phyloP scores from a whole-genome alignment of 1,284 basidiomycete species.

The Ustilago loliicola region DNA sequence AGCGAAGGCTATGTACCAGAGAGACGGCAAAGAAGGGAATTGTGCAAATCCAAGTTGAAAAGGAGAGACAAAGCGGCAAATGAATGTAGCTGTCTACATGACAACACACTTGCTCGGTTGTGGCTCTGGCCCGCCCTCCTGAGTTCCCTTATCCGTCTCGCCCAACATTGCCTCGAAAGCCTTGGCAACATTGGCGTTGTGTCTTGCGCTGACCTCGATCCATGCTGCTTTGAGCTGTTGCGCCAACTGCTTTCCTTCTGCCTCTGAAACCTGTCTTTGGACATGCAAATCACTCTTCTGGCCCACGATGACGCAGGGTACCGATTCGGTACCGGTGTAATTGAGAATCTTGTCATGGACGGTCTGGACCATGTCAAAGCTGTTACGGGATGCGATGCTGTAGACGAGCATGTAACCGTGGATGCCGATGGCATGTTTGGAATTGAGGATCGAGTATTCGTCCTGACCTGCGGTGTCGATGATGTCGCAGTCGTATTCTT shows the following conservation, averaged over 20 bases:
- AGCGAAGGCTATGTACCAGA: background rate
- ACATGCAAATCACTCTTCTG: slow-evolving; percentile 88
- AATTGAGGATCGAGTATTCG: slow-evolving; percentile 85
- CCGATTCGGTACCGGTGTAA: slow-evolving; percentile 87
- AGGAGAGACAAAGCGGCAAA: slow-evolving; percentile 3
- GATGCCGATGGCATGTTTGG: slow-evolving; percentile 85
- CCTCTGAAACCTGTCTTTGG: slow-evolving; percentile 74
- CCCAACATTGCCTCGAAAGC: slow-evolving; percentile 68
- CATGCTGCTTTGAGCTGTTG: slow-evolving; percentile 64
- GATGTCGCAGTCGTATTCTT: slow-evolving; percentile 94
- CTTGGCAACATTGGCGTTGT: slow-evolving; percentile 68
- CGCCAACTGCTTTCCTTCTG: slow-evolving; percentile 68
- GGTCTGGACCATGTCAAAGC: slow-evolving; percentile 95
- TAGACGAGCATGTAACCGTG: slow-evolving; percentile 93
- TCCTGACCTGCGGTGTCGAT: slow-evolving; percentile 98
- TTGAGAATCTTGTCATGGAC: slow-evolving; percentile 98
- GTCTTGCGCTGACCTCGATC: slow-evolving; percentile 68
- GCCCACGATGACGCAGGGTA: slow-evolving; percentile 96
- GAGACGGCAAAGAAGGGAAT: background rate
- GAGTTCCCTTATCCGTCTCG: slow-evolving; percentile 64
- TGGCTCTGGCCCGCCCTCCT: slow-evolving; percentile 62
- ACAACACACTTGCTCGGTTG: slow-evolving; percentile 65
- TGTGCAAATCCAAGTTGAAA: background rate
- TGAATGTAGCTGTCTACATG: slow-evolving; percentile 43
- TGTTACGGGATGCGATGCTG: slow-evolving; percentile 89